Percentiles rank a stretch among this genome's conserved stretches.
These are phyloP conservation scores for Saccharomycopsis sp. DNA, from an alignment of 805 yeast species.

Conservation along the genomic window DNA sequence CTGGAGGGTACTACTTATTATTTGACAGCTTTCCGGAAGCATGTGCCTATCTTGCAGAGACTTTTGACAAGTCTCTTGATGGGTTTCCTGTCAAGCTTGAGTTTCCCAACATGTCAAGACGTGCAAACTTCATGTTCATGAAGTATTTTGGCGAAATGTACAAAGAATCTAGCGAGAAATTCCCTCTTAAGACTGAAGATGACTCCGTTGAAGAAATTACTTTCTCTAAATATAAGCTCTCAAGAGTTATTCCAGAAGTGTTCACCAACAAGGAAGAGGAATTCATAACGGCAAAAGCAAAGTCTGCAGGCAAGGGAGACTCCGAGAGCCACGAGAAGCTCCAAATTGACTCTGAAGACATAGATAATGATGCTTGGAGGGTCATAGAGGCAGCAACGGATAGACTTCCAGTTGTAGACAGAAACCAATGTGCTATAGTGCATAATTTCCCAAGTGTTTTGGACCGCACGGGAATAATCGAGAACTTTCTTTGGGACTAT, in stretches of 20 bases:
- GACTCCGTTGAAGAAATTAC: background rate
- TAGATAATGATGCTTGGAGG: background rate
- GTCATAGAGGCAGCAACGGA: background rate
- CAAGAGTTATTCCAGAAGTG: background rate
- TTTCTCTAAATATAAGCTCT: background rate
- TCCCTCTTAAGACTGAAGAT: background rate
- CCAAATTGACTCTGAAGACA: background rate
- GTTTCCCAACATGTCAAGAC: background rate
- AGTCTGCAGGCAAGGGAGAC: background rate
- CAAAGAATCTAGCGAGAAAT: background rate
- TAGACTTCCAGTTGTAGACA: conserved; percentile 1
- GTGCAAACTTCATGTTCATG: background rate
- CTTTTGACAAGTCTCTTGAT: conserved; percentile 1
- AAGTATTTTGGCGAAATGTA: background rate
- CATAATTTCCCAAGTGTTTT: conserved; percentile 15
- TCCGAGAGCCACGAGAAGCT: background rate
- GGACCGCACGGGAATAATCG: conserved; percentile 2
- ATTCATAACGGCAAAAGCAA: background rate
- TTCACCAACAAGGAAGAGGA: background rate
- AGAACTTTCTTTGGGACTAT: conserved; percentile 14
- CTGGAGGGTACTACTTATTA: conserved; percentile 11
- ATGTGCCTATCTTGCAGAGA: background rate
- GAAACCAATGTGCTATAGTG: conserved; percentile 12
- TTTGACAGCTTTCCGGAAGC: conserved; percentile 4
- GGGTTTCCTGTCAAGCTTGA: background rate